These are phyloP conservation scores for Umbelopsis ramanniana DNA, from an alignment of 192 early-diverging fungal genomes.

Conservation along the genomic window DNA sequence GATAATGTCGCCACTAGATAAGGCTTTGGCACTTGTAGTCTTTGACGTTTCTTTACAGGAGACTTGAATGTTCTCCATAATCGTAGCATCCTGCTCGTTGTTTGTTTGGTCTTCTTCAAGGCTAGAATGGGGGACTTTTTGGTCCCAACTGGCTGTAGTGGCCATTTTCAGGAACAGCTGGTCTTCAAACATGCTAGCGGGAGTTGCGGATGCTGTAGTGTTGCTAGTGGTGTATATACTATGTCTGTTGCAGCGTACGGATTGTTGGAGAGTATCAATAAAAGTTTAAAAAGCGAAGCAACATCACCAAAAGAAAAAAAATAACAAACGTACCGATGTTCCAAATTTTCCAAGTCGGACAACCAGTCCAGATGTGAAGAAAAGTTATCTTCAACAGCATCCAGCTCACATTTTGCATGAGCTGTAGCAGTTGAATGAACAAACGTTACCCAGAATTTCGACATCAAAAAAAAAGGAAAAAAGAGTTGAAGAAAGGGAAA, in stretches of 20 bases:
- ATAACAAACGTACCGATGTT: slow-evolving; percentile 13
- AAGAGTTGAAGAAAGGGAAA: not conserved
- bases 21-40: not conserved
- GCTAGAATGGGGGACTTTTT: not conserved
- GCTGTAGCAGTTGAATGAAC: not conserved
- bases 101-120: not conserved
- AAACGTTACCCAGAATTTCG: slow-evolving; percentile 10
- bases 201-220: not conserved
- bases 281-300: too few species aligned
- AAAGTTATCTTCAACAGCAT: slow-evolving; percentile 7
- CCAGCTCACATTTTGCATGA: slow-evolving; percentile 7
- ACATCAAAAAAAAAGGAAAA: not conserved
- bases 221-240: too few species aligned
- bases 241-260: too few species aligned
- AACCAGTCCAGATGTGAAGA: slow-evolving; percentile 14
- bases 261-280: too few species aligned
- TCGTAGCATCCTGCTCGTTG: not conserved
- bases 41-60: not conserved
- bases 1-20: not conserved
- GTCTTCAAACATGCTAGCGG: not conserved
- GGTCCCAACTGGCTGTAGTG: not conserved
- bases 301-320: not conserved
- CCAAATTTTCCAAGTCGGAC: slow-evolving; percentile 21
- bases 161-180: slow-evolving; percentile 5
- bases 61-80: slow-evolving; percentile 3